Evolutionary conservation across 2,329 filamentous ascomycete species (phyloP).

Genomic region (Clonostachys rhizophaga): DNA sequence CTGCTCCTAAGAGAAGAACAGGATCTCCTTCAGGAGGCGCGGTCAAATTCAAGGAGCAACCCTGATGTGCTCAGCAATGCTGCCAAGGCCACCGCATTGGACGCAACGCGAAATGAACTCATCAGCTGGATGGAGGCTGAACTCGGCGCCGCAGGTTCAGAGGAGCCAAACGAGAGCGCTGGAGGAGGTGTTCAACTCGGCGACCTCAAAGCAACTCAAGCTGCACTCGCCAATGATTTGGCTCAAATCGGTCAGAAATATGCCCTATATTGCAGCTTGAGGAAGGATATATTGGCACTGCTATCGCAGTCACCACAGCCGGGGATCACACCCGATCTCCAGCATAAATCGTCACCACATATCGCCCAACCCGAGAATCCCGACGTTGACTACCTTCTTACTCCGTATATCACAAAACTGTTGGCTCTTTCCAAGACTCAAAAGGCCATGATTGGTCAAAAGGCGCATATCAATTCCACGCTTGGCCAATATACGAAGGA

Average conservation of each 20-base stretch:
- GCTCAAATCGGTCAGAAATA: slow-evolving; percentile 49
- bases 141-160: slow-evolving; percentile 44
- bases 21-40: slow-evolving; percentile 44
- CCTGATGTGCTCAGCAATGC: slow-evolving; percentile 27
- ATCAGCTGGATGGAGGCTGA: slow-evolving; percentile 64
- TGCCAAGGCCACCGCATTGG: slow-evolving; percentile 47
- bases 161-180: slow-evolving; percentile 17
- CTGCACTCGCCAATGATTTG: slow-evolving; percentile 31
- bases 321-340: slow-evolving; percentile 10
- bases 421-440: slow-evolving; percentile 49
- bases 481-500: slow-evolving; percentile 48
- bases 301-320: slow-evolving; percentile 23
- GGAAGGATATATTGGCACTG: slow-evolving; percentile 40
- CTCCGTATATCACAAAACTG: slow-evolving; percentile 51
- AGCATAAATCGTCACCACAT: no score
- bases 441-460: slow-evolving; percentile 52
- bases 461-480: slow-evolving; percentile 46
- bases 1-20: slow-evolving; percentile 52
- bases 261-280: slow-evolving; percentile 41
- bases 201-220: slow-evolving; percentile 11
- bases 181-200: slow-evolving; percentile 12
- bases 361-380: background rate
- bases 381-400: slow-evolving; percentile 34
- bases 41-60: slow-evolving; percentile 25
- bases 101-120: slow-evolving; percentile 51